Conservation (phyloP, 208 protist genomes). For the Plasmodiophora brassicae region DNA sequence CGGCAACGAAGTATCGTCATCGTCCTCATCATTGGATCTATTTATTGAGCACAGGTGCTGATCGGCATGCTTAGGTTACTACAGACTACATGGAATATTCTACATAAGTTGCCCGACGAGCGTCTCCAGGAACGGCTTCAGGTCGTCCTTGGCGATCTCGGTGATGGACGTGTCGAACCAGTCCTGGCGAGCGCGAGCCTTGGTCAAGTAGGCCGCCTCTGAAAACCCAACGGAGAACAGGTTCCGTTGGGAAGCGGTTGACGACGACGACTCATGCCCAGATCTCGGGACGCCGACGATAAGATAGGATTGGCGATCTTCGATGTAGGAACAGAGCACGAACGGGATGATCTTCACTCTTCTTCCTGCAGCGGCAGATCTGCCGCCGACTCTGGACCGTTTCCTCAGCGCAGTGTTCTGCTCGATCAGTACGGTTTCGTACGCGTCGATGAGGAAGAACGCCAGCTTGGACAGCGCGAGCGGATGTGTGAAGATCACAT, state of each 20-base stretch:
- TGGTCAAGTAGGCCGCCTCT: neutral
- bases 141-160: constrained; percentile 20
- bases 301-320: constrained; percentile 26
- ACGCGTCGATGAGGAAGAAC: constrained; percentile 18
- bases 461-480: constrained; percentile 35
- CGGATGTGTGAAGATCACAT: neutral
- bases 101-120: neutral
- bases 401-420: neutral
- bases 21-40: no score
- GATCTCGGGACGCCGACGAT: constrained; percentile 2
- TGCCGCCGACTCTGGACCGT: neutral
- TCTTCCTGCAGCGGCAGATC: neutral
- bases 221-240: neutral
- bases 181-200: constrained; percentile 35
- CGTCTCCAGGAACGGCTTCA: constrained; percentile 37
- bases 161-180: constrained; percentile 33
- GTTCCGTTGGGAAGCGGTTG: neutral
- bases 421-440: neutral
- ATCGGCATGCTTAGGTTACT: no score
- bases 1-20: no score
- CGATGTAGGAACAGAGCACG: constrained; percentile 14
- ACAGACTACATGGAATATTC: no score
- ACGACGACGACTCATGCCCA: neutral
- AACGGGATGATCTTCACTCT: neutral
- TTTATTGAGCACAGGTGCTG: no score